Base-by-base conservation (phyloP, 2,329 filamentous ascomycete genomes). In the Penicillium sp. region DNA sequence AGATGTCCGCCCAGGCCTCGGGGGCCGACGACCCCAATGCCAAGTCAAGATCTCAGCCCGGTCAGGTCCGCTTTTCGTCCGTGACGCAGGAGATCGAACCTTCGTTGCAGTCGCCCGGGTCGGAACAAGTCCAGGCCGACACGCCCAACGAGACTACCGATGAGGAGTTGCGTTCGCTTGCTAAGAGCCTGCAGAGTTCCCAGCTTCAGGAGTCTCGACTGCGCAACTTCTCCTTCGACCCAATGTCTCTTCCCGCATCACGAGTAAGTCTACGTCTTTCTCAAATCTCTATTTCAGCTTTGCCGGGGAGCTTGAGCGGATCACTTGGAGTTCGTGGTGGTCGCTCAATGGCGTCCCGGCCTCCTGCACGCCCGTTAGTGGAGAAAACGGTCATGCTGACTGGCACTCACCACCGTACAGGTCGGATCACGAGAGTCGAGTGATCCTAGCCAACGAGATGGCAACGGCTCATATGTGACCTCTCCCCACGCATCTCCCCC, bases 191-290 rank as follows among this genome's bases (percentile, higher is more conserved):
- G 24, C 87, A 90, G 58, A 84, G 84, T 56, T 81, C 85, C 42
- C 84, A 87, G 62, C 80, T 96, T 55, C 92, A 96, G 74, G 87
- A 92, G 63, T 82, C 85, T 51, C 84, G 92, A 57, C 84, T 95
- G 78, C 88, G 88, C 68, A 89, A 91, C 68, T 95, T 90, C 73
- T 86, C 88, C 39, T 97, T 92, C 66, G 92, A 96, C 69, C 87
- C 92, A 30, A 86, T 96, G 57, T 97, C 94, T 31, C 79, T 97
- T 46, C 92, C 94, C 53, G 65, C 71, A 14, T 74, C 67, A 39
- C 71, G 73, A 57, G 73, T 76, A 73, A 46, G 72, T 72, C 38
- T 35, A 44, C 24, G 51, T n/a, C 2, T 5, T 10, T 41, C n/a
- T 27, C 14, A 16, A 2, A 36, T 27, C 7, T 41, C 22, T 13